A percentile compares a stretch with the other conserved stretches of the same genome.
phyloP scores from a whole-genome alignment of 2,329 filamentous ascomycete genomes.

The Lasiodiplodia hormozganensis region DNA sequence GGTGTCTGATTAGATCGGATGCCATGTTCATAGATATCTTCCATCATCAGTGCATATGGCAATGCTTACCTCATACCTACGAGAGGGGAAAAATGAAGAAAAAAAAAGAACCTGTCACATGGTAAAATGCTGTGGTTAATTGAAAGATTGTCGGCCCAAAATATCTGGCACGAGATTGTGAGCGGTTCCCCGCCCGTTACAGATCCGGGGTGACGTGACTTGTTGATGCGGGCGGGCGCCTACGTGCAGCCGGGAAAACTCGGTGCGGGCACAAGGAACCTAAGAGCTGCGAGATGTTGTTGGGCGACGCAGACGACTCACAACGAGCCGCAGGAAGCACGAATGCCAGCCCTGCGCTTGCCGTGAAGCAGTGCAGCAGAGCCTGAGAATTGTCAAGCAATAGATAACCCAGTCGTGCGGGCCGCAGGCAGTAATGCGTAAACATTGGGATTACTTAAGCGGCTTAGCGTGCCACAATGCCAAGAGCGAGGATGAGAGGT shows the following conservation, averaged over 20 bases:
- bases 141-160: no score
- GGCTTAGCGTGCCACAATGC: background rate
- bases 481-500: background rate
- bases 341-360: background rate
- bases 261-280: background rate
- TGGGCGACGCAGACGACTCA: background rate
- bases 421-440: background rate
- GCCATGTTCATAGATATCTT: no score
- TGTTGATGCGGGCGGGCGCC: background rate
- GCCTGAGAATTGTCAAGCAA: background rate
- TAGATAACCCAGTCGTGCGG: background rate
- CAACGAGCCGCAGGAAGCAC: background rate
- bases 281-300: background rate
- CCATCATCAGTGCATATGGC: no score
- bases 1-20: no score
- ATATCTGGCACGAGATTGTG: background rate
- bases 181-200: background rate
- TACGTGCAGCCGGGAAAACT: background rate
- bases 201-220: constrained; percentile 1
- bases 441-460: background rate
- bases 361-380: background rate
- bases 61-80: no score
- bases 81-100: no score
- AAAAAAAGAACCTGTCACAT: no score
- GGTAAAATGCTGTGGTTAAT: no score